These are phyloP conservation scores for Hymenoscyphus infarciens DNA, from an alignment of 2,329 filamentous ascomycete genomes.

Conservation along the genomic window DNA sequence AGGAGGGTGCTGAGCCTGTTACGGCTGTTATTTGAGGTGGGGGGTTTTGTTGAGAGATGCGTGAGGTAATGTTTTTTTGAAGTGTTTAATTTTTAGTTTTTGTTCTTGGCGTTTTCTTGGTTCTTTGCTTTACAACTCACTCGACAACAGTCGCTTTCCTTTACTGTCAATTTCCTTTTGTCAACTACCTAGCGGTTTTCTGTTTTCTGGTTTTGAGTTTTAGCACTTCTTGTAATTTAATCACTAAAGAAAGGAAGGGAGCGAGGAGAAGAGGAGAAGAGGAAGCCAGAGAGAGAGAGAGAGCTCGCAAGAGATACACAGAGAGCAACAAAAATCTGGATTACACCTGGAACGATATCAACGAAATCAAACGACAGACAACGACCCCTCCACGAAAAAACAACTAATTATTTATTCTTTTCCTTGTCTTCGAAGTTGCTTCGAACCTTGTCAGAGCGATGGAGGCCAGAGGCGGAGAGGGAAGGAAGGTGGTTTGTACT, in stretches of 20 bases:
- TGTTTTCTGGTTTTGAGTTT: neutral
- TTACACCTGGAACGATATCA: neutral
- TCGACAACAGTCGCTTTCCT: neutral
- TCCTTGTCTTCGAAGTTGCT: neutral
- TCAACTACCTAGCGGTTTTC: neutral
- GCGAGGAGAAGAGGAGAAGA: neutral
- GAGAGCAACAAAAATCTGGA: neutral
- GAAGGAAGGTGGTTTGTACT: neutral
- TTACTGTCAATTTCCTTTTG: neutral
- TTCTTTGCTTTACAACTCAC: neutral
- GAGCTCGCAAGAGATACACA: neutral
- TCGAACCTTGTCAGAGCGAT: neutral
- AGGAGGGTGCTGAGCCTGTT: neutral
- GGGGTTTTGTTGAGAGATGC: neutral
- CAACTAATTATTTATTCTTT: neutral
- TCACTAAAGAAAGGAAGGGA: neutral
- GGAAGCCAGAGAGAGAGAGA: neutral
- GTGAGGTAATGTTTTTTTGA: neutral
- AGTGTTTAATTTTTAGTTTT: neutral
- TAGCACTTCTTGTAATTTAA: neutral
- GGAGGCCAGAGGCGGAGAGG: neutral
- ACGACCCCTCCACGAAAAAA: slow-evolving; percentile 1
- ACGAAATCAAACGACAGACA: neutral
- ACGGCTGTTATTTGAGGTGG: neutral
- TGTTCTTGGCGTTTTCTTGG: neutral